Conservation (phyloP, 805 yeast species). For the Hanseniaspora guilliermondii region DNA sequence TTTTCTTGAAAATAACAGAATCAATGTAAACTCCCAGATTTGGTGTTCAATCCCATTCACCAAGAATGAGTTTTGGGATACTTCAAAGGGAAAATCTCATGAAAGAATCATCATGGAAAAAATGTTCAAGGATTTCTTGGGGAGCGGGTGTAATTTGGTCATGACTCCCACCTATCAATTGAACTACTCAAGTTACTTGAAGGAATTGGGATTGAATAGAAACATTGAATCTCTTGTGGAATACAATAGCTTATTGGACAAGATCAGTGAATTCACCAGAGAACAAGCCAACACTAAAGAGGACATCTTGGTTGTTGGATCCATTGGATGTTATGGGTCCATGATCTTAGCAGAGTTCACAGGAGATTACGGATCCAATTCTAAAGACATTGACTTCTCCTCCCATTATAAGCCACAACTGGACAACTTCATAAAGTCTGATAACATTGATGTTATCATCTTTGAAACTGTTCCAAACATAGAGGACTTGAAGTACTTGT, state of each 20-base stretch:
- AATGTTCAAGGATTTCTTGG: conserved; percentile 41
- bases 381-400: conserved; percentile 24
- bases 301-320: conserved; percentile 30
- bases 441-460: conserved; percentile 43
- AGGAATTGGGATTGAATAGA: conserved; percentile 17
- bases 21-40: conserved; percentile 35
- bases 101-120: conserved; percentile 31
- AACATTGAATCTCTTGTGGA: conserved; percentile 16
- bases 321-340: conserved; percentile 45
- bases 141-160: conserved; percentile 41
- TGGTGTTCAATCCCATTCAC: conserved; percentile 51
- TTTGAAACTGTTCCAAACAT: conserved; percentile 64
- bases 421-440: conserved; percentile 36
- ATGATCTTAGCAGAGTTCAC: conserved; percentile 43
- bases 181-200: conserved; percentile 32
- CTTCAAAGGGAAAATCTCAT: conserved; percentile 20
- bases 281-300: not conserved
- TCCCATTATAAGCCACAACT: conserved; percentile 29
- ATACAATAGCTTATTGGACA: conserved; percentile 19
- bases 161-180: conserved; percentile 54
- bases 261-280: conserved; percentile 18
- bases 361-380: conserved; percentile 41
- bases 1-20: conserved; percentile 40
- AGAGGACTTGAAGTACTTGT: conserved; percentile 41
- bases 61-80: conserved; percentile 17